A percentile compares a stretch with the other conserved stretches of the same genome.
Conservation (phyloP, 257 asterid genomes). For the Capsicum pubescens region DNA sequence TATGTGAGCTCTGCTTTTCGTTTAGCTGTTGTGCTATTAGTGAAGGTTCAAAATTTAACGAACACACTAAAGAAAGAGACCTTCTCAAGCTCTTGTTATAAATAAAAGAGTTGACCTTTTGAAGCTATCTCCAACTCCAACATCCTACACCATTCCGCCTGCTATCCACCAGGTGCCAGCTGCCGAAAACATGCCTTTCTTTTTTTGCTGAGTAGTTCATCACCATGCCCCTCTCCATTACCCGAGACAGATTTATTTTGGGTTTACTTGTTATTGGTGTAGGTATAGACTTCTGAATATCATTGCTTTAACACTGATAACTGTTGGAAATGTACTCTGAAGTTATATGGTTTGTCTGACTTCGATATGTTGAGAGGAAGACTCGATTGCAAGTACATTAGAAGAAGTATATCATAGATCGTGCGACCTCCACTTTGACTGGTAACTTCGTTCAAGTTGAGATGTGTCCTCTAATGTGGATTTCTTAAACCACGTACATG, state of each 20-base stretch:
- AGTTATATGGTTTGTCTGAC: background rate
- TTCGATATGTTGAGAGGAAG: background rate
- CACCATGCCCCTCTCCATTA: background rate
- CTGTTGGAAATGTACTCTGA: background rate
- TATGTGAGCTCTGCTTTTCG: no score
- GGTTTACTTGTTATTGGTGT: background rate
- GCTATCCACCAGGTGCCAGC: background rate
- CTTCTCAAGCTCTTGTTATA: background rate
- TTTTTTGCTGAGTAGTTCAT: background rate
- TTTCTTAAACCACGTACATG: background rate
- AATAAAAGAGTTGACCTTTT: background rate
- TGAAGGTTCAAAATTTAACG: background rate
- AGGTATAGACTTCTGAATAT: background rate
- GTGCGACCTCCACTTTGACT: background rate
- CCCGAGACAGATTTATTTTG: background rate
- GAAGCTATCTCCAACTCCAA: slow-evolving; percentile 11
- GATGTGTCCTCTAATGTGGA: background rate
- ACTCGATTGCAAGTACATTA: background rate
- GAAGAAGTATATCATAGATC: background rate
- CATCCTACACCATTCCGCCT: background rate
- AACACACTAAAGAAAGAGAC: background rate
- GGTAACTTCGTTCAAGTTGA: background rate
- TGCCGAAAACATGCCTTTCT: background rate
- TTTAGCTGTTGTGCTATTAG: background rate
- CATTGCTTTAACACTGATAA: background rate